phyloP scores from a whole-genome alignment of 2,329 filamentous ascomycete species.

The Botrytis sinoallii region DNA sequence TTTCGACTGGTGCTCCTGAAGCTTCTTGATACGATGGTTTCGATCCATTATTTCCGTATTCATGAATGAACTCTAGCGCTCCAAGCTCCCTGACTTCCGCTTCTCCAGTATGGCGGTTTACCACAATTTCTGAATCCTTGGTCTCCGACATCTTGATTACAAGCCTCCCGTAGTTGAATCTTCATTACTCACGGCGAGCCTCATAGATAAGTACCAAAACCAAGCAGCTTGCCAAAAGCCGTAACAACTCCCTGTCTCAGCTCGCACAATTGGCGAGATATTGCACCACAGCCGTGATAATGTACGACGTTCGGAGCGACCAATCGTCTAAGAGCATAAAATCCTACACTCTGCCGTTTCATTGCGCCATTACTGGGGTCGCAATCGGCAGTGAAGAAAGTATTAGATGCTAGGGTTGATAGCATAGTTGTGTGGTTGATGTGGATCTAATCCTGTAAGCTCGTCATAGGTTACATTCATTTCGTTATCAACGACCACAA shows the following conservation, averaged over 20 bases:
- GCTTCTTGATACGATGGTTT: slow-evolving; percentile 51
- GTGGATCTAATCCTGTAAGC: slow-evolving; percentile 3
- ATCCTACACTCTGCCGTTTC: background rate
- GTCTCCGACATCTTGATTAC: background rate
- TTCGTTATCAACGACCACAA: slow-evolving; percentile 2
- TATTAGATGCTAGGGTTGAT: background rate
- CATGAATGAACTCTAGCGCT: slow-evolving; percentile 26
- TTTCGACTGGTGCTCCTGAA: slow-evolving; percentile 59
- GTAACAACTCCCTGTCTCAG: background rate
- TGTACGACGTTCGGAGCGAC: background rate
- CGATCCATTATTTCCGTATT: slow-evolving; percentile 46
- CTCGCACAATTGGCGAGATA: slow-evolving; percentile 1
- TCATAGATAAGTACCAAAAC: background rate
- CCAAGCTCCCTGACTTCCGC: slow-evolving; percentile 8
- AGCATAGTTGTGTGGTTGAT: background rate
- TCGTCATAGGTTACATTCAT: slow-evolving; percentile 13
- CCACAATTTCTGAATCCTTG: background rate
- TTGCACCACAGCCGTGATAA: background rate
- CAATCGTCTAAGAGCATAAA: background rate
- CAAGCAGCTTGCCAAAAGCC: background rate
- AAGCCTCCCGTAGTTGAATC: background rate
- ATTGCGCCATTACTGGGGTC: background rate
- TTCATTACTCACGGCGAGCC: background rate
- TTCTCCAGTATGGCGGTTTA: background rate
- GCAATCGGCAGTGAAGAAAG: background rate